Percentiles rank a stretch among this genome's conserved stretches.
These are phyloP conservation scores for Talaromyces sp. DNA, from an alignment of 2,329 filamentous ascomycete genomes.

Conservation along the genomic window DNA sequence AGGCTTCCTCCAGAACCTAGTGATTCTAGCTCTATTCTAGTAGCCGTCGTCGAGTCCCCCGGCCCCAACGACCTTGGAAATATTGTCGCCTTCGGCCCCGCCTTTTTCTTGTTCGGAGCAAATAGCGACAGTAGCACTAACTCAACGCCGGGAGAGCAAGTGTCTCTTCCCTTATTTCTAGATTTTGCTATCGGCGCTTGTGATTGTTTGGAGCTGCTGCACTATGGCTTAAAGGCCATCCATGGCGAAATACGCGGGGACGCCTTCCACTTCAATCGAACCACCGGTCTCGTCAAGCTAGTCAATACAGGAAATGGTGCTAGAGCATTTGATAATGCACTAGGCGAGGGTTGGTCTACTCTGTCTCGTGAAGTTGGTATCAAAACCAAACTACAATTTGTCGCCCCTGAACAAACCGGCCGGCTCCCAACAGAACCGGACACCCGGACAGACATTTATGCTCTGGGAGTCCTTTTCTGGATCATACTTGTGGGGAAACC, in stretches of 20 bases:
- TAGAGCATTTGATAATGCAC: conserved; percentile 82
- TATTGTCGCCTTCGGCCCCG: conserved; percentile 72
- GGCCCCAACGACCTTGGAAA: conserved; percentile 69
- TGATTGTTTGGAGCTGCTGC: conserved; percentile 82
- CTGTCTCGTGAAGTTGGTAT: conserved; percentile 80
- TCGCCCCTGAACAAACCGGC: conserved; percentile 91
- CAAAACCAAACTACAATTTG: conserved; percentile 84
- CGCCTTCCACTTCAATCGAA: conserved; percentile 78
- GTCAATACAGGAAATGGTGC: conserved; percentile 83
- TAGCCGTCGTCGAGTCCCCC: conserved; percentile 75
- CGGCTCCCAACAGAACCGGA: conserved; percentile 90
- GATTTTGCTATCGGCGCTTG: conserved; percentile 88
- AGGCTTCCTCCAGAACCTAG: conserved; percentile 63
- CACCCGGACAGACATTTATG: conserved; percentile 88
- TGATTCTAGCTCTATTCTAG: conserved; percentile 67
- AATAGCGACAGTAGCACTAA: conserved; percentile 43
- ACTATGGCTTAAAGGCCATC: conserved; percentile 79
- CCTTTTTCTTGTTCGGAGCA: conserved; percentile 59
- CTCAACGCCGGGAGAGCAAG: conserved; percentile 53
- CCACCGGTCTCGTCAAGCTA: conserved; percentile 69
- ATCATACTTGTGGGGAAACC: conserved; percentile 73
- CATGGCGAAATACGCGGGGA: conserved; percentile 90
- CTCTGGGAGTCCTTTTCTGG: conserved; percentile 85
- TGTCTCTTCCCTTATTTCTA: conserved; percentile 72
- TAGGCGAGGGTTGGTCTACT: conserved; percentile 82